Evolutionary conservation across 2,329 filamentous ascomycete genomes (phyloP), one percentile per base, ranked within the genome.

Genomic region (Claviceps sorghi): DNA sequence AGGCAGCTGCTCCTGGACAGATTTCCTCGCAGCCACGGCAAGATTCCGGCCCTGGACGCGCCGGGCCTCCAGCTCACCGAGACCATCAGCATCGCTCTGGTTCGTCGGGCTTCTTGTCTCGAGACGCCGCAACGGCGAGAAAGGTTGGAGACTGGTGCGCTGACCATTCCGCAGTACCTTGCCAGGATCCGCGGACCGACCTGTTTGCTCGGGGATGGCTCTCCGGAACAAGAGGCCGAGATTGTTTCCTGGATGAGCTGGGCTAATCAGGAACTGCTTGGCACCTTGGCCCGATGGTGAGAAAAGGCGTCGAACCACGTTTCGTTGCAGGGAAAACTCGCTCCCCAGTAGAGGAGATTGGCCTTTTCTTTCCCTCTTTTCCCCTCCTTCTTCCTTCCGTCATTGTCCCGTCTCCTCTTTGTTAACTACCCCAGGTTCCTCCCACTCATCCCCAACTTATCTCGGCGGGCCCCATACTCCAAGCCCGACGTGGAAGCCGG

Each of bases 231-330:
- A 6, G 49, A 50, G 29, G 49, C 49, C 7, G 49, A 50, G 29
- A n/a, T 45, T 29, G 17, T 50, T 36, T 50, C 49, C 5, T 50
- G 49, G 49, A 41, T 50, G 26, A 50, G 41, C 19, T 50, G 49
- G 49, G 49, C 49, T 8, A 50, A 50, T 19, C 49, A 50, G 30
- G 49, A 50, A 30, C 19, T 50, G 7, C 29, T 50, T 8, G 41
- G 10, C 15, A 50, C 41, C 29, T 26, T 50, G 49, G 29, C 36
- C 22, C 49, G 49, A 32, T 50, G 49, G 49, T 50, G 29, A 19
- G 40, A 45, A 30, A 22, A 22, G 1, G 19, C 13, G 17, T 17
- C 4, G 19, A 22, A 29, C 26, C 6, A 34, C 34, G 3, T 5
- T 38, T 3, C 34, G n/a, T 17, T 38, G 34, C 3, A 34, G 3